Base-by-base conservation (phyloP, 2,329 filamentous ascomycete genomes). In the Camillea tinctor region DNA sequence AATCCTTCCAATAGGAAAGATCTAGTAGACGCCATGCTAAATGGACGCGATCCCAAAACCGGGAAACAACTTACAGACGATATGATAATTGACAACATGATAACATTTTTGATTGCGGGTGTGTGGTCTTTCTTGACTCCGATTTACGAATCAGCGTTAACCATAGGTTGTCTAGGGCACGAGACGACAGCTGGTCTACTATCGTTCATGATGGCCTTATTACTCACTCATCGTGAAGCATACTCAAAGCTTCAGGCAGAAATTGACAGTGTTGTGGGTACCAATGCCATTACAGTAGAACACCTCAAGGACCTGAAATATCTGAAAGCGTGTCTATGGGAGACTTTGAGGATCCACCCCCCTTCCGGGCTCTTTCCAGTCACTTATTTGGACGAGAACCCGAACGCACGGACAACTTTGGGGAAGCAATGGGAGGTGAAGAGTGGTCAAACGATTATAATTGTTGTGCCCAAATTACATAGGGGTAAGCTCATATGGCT, bases 151-250 rank as follows among this genome's bases (percentile, higher is more conserved):
- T 26, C 13, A 15, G 4, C 5, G 15, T 22, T 17, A 15, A 53
- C 24, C 3, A 11, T 26, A 24, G 30, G 4, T 36, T 13, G 5
- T 66, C 80, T 80, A 51, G 80, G 81, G 1, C 82, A 85, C 60
- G 84, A 86, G 55, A 87, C 85, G 0, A 82, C 84, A 0, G 77
- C 80, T 3, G 82, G 82, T 22, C 73, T 84, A 20, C 71, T 86
- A 26, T 76, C 80, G 1, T 85, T 84, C 66, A 68, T 77, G 0
- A 75, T 83, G 51, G 80, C 81, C 65, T 78, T 81, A 62, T 75
- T 86, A 4, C 68, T 83, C 50, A 80, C 80, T 55, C 77, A 82
- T 64, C 81, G 82, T 0, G 71, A 77, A 2, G 75, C 75, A 3
- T 78, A 81, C 54, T 66, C 68, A 21, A 78, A 79, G 52, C 81